Percentiles rank a stretch among this genome's conserved stretches.
phyloP scores from a whole-genome alignment of 352 stramenopile species.

The Globisporangium cederbergense region DNA sequence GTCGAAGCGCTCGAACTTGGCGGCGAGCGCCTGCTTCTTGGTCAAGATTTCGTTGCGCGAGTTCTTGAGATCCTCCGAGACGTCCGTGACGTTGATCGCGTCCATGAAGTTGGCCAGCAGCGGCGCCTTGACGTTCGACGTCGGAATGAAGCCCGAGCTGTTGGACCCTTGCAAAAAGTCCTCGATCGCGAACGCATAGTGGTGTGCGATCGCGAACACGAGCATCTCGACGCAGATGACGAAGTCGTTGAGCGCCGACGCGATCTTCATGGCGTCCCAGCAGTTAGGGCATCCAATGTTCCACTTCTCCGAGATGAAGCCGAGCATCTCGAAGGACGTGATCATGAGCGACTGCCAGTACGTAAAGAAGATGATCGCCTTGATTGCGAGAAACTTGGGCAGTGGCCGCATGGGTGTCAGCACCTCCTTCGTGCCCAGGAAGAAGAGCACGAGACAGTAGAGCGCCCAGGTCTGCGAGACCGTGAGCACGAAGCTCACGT shows the following conservation, averaged over 20 bases:
- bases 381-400: conserved; percentile 94
- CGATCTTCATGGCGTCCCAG: conserved; percentile 84
- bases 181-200: conserved; percentile 91
- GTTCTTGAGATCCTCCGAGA: conserved; percentile 83
- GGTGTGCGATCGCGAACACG: conserved; percentile 89
- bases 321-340: conserved; percentile 82
- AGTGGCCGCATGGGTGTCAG: conserved; percentile 87
- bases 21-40: conserved; percentile 85
- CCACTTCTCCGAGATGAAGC: conserved; percentile 83
- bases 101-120: conserved; percentile 88
- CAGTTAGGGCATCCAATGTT: conserved; percentile 81
- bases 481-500: conserved; percentile 90
- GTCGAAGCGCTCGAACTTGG: conserved; percentile 79
- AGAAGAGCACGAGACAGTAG: conserved; percentile 94
- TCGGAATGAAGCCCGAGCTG: conserved; percentile 34
- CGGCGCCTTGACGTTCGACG: conserved; percentile 80
- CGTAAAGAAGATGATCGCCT: conserved; percentile 94
- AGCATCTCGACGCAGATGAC: conserved; percentile 96
- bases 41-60: conserved; percentile 85
- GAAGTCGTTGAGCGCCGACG: conserved; percentile 91
- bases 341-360: conserved; percentile 94
- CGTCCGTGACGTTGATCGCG: conserved; percentile 87
- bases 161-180: conserved; percentile 69
- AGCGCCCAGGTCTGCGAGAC: conserved; percentile 91
- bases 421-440: conserved; percentile 88